Conservation (phyloP, 2,329 filamentous ascomycete species). For the Trichoderma guizhouense region DNA sequence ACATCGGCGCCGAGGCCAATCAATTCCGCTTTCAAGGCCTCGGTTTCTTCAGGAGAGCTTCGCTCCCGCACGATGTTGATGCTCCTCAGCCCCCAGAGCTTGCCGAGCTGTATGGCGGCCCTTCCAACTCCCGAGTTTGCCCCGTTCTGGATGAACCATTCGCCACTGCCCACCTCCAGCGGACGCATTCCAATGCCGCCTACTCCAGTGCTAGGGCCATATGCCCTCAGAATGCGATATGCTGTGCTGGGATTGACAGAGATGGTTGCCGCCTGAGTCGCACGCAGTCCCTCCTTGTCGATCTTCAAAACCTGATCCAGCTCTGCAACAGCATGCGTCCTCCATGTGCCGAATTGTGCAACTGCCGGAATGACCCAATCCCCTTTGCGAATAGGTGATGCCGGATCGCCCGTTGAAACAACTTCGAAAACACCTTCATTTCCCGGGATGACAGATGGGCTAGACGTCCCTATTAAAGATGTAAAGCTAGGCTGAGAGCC, state of each 20-base stretch:
- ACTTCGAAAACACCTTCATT: slow-evolving; percentile 96
- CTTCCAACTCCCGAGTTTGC: slow-evolving; percentile 92
- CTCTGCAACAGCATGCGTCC: slow-evolving; percentile 77
- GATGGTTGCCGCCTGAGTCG: slow-evolving; percentile 81
- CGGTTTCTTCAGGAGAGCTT: slow-evolving; percentile 60
- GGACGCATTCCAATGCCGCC: slow-evolving; percentile 45
- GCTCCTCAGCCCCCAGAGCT: slow-evolving; percentile 82
- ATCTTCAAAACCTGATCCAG: slow-evolving; percentile 62
- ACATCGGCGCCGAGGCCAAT: slow-evolving; percentile 53
- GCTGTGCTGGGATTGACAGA: slow-evolving; percentile 92
- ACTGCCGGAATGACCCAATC: slow-evolving; percentile 92
- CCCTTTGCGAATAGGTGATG: slow-evolving; percentile 58
- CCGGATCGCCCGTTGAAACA: slow-evolving; percentile 61
- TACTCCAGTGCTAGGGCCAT: slow-evolving; percentile 50
- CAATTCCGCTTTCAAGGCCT: slow-evolving; percentile 53
- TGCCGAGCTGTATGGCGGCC: slow-evolving; percentile 83
- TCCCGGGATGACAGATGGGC: slow-evolving; percentile 74
- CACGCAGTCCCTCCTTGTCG: slow-evolving; percentile 65
- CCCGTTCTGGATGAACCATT: slow-evolving; percentile 97
- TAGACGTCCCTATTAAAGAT: slow-evolving; percentile 69
- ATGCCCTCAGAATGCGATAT: slow-evolving; percentile 87
- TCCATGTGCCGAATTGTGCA: slow-evolving; percentile 88
- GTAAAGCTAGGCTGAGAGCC: slow-evolving; percentile 78
- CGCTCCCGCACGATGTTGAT: slow-evolving; percentile 85
- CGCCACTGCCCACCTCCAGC: slow-evolving; percentile 52